These are phyloP conservation scores for Karstenula rhodostoma DNA, from an alignment of 2,329 filamentous ascomycete genomes.

Conservation along the genomic window DNA sequence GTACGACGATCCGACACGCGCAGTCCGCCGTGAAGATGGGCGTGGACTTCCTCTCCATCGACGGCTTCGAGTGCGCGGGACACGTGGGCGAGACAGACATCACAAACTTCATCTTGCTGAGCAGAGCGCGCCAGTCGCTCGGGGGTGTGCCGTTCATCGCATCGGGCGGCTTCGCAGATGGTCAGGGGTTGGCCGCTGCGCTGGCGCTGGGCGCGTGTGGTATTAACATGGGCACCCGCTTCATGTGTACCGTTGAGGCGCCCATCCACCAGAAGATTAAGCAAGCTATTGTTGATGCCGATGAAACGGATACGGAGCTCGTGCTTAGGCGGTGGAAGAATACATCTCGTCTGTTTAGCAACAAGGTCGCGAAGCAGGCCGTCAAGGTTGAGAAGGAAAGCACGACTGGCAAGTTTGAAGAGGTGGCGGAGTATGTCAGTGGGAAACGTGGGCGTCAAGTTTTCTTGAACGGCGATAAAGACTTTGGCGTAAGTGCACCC, in stretches of 20 bases:
- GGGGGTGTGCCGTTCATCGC: slow-evolving; percentile 86
- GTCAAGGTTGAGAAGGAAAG: slow-evolving; percentile 85
- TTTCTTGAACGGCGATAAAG: slow-evolving; percentile 88
- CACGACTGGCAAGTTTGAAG: slow-evolving; percentile 84
- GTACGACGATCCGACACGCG: slow-evolving; percentile 94
- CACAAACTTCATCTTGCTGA: slow-evolving; percentile 88
- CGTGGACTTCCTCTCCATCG: slow-evolving; percentile 95
- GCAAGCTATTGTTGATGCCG: slow-evolving; percentile 84
- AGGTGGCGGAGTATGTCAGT: slow-evolving; percentile 86
- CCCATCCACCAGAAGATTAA: slow-evolving; percentile 96
- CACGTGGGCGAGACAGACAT: slow-evolving; percentile 89
- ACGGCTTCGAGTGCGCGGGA: slow-evolving; percentile 96
- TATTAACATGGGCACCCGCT: slow-evolving; percentile 98
- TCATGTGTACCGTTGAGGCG: slow-evolving; percentile 94
- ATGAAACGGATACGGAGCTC: slow-evolving; percentile 90
- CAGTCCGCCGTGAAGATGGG: slow-evolving; percentile 91
- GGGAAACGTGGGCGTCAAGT: slow-evolving; percentile 91
- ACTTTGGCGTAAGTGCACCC: slow-evolving; percentile 68
- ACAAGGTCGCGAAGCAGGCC: slow-evolving; percentile 84
- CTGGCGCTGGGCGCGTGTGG: slow-evolving; percentile 89
- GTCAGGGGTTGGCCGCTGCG: slow-evolving; percentile 89
- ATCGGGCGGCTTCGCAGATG: slow-evolving; percentile 94
- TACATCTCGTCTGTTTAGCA: slow-evolving; percentile 86
- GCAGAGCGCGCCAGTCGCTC: slow-evolving; percentile 82
- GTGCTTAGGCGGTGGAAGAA: slow-evolving; percentile 92